Evolutionary conservation across 768 basidiomycete genomes (phyloP), one percentile per base, ranked within the genome.

Genomic region (Symmetrospora coprosmae): DNA sequence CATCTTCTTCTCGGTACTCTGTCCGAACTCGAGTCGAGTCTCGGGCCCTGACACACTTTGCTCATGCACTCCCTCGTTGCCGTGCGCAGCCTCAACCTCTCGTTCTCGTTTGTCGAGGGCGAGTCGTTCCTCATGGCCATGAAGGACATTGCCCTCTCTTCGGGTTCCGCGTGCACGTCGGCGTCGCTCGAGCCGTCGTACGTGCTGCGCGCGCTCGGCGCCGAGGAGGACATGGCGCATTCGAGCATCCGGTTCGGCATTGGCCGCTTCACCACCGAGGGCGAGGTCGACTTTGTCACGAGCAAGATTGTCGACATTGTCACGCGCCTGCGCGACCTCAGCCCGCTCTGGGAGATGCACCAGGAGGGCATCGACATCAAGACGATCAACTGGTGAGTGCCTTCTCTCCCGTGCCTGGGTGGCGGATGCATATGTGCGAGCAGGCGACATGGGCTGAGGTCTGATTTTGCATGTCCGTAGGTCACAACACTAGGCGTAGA

Each of bases 301-400:
- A 78, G 81, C 65, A 84, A 87, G 69, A 88, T 97, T 51, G 81
- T 91, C 19, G 77, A 78, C 30, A 86, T 86, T n/a, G 94, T 97
- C 13, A 80, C 82, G 48, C 80, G 79, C 64, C 78, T 99, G 65
- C 81, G 92, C 50, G 92, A 99, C 63, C 89, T 99, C 87, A 91
- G 88, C 70, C 94, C 94, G 33, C 74, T 99, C 53, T 99, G 92
- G 92, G 94, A 99, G 75, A 96, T 99, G 91, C 91, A 97, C 16
- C 89, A 94, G 74, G 94, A 97, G 71, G 92, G 92, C 40, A 91
- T 97, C 62, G 94, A 99, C 72, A 80, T 97, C 67, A 89, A 82
- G 70, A 78, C 85, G 17, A 99, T 97, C 71, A 80, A 96, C 23
- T 66, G 66, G 66, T 58, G 16, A 51, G 55, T 53, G 9, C 21